Conservation (phyloP, 768 basidiomycete species). For the Crassisporium funariophilum region DNA sequence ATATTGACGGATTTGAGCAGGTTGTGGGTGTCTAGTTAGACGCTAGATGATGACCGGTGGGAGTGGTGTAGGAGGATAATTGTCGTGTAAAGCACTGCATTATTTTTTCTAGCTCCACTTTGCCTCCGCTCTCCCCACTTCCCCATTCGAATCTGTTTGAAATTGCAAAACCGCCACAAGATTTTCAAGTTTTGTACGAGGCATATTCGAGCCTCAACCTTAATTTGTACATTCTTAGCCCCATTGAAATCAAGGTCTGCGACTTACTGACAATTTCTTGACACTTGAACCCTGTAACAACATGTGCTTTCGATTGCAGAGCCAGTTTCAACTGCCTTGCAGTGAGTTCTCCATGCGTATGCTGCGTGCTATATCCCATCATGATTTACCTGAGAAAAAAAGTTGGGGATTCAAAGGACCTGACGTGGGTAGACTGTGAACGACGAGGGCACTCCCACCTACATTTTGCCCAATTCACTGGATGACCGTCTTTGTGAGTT, state of each 20-base stretch:
- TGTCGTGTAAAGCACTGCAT: no score
- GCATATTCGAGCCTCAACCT: constrained; percentile 1
- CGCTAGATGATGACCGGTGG: no score
- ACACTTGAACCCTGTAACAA: no score
- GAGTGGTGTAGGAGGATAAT: no score
- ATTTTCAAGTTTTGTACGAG: background rate
- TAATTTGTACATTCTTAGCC: background rate
- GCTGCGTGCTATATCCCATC: constrained; percentile 20
- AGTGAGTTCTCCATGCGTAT: constrained; percentile 19
- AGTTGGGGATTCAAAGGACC: constrained; percentile 17
- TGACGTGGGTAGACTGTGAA: constrained; percentile 18
- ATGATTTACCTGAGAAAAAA: constrained; percentile 27
- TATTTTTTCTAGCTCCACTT: no score
- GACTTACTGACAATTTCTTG: background rate
- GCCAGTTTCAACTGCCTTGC: constrained; percentile 10
- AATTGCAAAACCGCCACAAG: no score
- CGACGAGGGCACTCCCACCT: constrained; percentile 20
- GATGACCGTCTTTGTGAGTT: constrained; percentile 19
- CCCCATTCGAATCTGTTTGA: no score
- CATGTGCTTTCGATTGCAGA: constrained; percentile 12
- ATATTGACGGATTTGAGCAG: no score
- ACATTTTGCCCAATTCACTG: constrained; percentile 13
- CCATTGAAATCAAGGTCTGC: background rate
- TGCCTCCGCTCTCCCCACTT: no score
- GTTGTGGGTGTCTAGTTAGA: no score